Evolutionary conservation across 2,329 filamentous ascomycete species (phyloP), one percentile per base, ranked within the genome.

Genomic region (Nemania serpens): DNA sequence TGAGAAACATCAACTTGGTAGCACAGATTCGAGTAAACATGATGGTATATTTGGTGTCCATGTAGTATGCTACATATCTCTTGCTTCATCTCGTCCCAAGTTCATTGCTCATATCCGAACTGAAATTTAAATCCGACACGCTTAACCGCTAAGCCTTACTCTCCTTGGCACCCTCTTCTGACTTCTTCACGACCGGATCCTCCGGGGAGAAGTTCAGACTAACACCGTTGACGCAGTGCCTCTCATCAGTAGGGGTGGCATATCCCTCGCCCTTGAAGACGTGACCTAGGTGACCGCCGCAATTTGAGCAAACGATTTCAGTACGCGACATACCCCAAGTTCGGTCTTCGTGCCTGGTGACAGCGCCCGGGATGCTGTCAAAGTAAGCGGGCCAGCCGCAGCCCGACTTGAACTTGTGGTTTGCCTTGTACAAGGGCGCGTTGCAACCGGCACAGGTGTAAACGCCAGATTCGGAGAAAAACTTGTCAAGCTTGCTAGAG

Each of bases 361-460:
- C 92, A 0, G 94, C 94, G 2, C 93, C 93, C 0, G 95, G 94
- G 53, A 99, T 86, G 67, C 90, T 94, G 77, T 99, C 95, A 75
- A 94, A 99, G 78, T 98, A 99, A 12, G 95, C 95, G 0, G 95
- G 95, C 95, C 95, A 99, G 63, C 95, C 95, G 77, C 95, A 99
- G 43, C 93, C 92, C 17, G 91, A 96, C 76, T 91, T 91, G 84
- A 99, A 99, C 77, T 99, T 99, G 78, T 97, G 93, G 65, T 84
- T 84, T 29, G 95, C 93, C 76, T 88, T 94, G 85, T 99, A 99
- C 17, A 99, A 86, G 5, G 95, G 93, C 7, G 93, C 85, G 29
- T 88, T 77, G 82, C 95, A 99, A 54, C 86, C 95, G 17, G 91
- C 91, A 77, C 95, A 99, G 47, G 83, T 88, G 80, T 98, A 99